Base-by-base conservation (phyloP, 2,329 filamentous ascomycete species). In the Fusarium odoratissimum region DNA sequence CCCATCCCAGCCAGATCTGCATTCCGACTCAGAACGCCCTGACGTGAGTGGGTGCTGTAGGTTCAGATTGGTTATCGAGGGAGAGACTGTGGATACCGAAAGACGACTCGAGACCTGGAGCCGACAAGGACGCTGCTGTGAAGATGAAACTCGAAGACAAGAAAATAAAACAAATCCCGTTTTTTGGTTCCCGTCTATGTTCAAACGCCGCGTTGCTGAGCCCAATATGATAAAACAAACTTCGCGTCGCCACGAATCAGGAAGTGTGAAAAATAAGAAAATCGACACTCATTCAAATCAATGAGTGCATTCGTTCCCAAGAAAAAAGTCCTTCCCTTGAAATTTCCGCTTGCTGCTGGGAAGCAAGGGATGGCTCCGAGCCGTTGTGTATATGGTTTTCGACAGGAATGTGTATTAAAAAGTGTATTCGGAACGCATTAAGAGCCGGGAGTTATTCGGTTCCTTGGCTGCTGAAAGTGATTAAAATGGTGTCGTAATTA, bases 361-460 rank as follows among this genome's bases (percentile, higher is more conserved):
- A 81, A 81, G 80, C 80, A 80, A 82, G 76, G 74, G 68, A 71
- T 82, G 80, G 81, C 81, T 78, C 72, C 64, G 80, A 80, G 81
- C 80, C 81, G 75, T 71, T 73, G 72, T 77, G 76, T 82, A 75
- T 80, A 80, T 80, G 72, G 63, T 77, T 76, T 77, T 78, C 68
- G 77, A 77, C 73, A 78, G 74, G 77, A 80, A 81, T 72, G 75
- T 73, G 75, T 75, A 81, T 81, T 79, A 82, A 80, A 78, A 79
- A 71, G 69, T 73, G 70, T 80, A 79, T 78, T 57, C 73, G 72
- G 73, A 78, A 76, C 69, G 67, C 76, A 79, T 78, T 76, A 80
- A 59, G 21, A 74, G 75, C 67, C 74, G 40, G 61, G 69, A 72
- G 73, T 54, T 52, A 52, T 69, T 64, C 37, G 51, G 63, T 64